phyloP scores from a whole-genome alignment of 805 yeast species.

The Brettanomyces sp. region DNA sequence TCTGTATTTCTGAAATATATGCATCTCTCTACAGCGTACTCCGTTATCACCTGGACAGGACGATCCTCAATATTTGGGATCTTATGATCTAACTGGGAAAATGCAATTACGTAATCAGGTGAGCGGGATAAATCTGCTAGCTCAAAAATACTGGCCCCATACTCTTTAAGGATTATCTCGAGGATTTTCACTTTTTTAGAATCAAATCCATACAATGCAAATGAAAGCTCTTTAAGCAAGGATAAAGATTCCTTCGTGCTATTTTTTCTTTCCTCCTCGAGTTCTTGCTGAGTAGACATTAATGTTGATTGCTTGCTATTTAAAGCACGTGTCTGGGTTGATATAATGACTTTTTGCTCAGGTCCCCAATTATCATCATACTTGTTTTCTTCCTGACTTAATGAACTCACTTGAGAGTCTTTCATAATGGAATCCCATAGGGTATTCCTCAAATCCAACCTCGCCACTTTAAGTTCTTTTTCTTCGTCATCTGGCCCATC shows the following conservation, averaged over 20 bases:
- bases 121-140: not conserved
- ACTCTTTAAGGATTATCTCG: slow-evolving; percentile 15
- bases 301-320: not conserved
- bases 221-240: slow-evolving; percentile 13
- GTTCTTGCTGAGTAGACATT: not conserved
- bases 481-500: slow-evolving; percentile 10
- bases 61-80: not conserved
- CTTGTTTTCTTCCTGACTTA: not conserved
- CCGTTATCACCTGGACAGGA: slow-evolving; percentile 13
- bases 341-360: not conserved
- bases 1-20: slow-evolving; percentile 12
- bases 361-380: not conserved
- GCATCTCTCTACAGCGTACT: slow-evolving; percentile 22
- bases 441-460: slow-evolving; percentile 13
- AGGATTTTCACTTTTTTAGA: slow-evolving; percentile 11
- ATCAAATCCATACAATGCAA: slow-evolving; percentile 13
- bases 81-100: slow-evolving; percentile 7
- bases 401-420: slow-evolving; percentile 1
- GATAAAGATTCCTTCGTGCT: not conserved
- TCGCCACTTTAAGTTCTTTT: slow-evolving; percentile 15
- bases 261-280: not conserved
- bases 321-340: not conserved
- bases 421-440: slow-evolving; percentile 21
- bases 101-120: slow-evolving; percentile 12
- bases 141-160: slow-evolving; percentile 12